Base-by-base conservation (phyloP, 371 early-diverging fungal genomes). In the Apophysomyces variabilis region DNA sequence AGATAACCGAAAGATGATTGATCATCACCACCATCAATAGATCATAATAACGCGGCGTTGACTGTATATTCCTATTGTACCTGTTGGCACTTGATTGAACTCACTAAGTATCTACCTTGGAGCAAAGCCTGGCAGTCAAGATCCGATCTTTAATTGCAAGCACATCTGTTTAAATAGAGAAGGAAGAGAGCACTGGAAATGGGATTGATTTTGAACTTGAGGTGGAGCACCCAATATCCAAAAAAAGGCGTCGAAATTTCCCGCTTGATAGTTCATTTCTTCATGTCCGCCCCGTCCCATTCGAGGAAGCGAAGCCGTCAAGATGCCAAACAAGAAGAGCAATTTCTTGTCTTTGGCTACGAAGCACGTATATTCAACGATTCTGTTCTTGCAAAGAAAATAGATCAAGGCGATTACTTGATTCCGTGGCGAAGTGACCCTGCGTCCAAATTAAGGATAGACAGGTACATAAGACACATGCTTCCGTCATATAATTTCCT, bases 281-380 rank as follows among this genome's bases (percentile, higher is more conserved):
- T 45, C 13, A n/a, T 45, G 46, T 14, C 43, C 43, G 43, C 14
- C 43, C 43, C 43, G 12, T 14, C 12, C 14, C 43, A 9, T 4
- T 26, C 32, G 32, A 26, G 32, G 3, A 26, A 26, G 32, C 32
- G 57, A 45, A 60, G 46, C 21, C 35, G 41, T 26, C 18, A 37
- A 18, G n/a, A 57, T 12, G 60, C 56, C 26, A 46, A 44, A 13
- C 14, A 56, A 12, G 36, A 58, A 5, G 58, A 66, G 35, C 62
- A 69, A 38, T 56, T 67, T 26, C 62, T 70, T 36, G 56, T 66
- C 4, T 74, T 74, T 63, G 74, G 74, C 13, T 74, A 74, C 43
- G 70, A 74, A 60, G 70, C 74, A 11, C 67, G 66, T 16, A 32
- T 74, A 39, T 74, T 67, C 47, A 41, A 47, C 26, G 65, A 74